Base-by-base conservation (phyloP, 441 rosid species). In the Kokia cookei region DNA sequence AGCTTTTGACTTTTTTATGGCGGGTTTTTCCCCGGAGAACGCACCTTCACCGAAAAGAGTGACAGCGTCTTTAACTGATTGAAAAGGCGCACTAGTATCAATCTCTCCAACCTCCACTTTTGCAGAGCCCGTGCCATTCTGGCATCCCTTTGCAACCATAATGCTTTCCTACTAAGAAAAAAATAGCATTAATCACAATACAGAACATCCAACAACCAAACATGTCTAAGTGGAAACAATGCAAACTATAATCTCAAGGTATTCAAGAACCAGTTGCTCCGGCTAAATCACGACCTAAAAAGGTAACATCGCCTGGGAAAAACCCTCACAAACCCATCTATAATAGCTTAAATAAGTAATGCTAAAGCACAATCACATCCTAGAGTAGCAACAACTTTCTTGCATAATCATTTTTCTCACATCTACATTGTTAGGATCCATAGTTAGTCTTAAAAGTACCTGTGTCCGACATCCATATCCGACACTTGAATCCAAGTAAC, bases 81-180 rank as follows among this genome's bases (percentile, higher is more conserved):
- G 98, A 86, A 96, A 93, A 64, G 98, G 99, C 53, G 97, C 94
- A 24, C 94, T 91, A 29, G 97, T 93, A 83, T 96, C 98, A 59
- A 96, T 86, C 89, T 96, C 99, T n/a, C 99, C 99, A 78, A 93
- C 97, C 87, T 87, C 97, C 74, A 75, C 92, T 78, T 69, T 87
- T 53, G 93, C 84, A 67, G 94, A 84, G 57, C 81, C 91, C 24
- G 84, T 79, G 55, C 85, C 70, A 78, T 73, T 86, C 76, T 75
- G 81, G n/a, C 83, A 82, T 64, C 87, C 97, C 80, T 86, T 93
- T 42, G 91, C 90, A 69, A 87, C 97, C 98, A 96, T 96, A 72
- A 42, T 81, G 77, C 88, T 83, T 78, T 60, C 26, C 62, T 65
- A 51, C 66, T n/a, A 50, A 32, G 43, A 17, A 7, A n/a, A 17